These are phyloP conservation scores for Telfairia occidentalis DNA, from an alignment of 331 rosid species.

Conservation along the genomic window DNA sequence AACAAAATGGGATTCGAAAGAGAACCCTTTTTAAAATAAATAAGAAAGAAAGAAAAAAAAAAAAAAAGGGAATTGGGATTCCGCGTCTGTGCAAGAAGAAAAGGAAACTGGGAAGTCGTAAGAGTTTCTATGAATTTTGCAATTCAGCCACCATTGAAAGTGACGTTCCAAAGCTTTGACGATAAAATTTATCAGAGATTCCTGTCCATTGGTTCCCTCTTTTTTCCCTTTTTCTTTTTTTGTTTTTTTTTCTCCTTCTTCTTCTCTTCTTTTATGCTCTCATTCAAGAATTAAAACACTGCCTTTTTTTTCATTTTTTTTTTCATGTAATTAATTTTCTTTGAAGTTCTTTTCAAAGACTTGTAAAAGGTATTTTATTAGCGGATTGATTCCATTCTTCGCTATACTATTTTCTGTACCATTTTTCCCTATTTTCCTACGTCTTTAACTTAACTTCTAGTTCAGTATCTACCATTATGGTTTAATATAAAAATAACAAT, in stretches of 20 bases:
- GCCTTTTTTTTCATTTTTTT: neutral
- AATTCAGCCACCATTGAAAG: neutral
- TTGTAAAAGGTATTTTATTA: neutral
- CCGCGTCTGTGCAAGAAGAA: neutral
- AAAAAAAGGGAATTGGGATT: neutral
- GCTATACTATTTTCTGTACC: neutral
- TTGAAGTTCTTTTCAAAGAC: neutral
- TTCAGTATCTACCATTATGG: too few species aligned
- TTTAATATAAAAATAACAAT: too few species aligned
- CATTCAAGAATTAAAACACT: neutral
- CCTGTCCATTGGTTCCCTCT: slow-evolving; percentile 8
- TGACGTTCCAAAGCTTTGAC: slow-evolving; percentile 11
- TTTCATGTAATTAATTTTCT: neutral
- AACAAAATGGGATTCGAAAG: neutral
- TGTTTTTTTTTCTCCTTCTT: neutral
- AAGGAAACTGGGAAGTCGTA: neutral
- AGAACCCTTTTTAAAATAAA: neutral
- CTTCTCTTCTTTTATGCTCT: neutral
- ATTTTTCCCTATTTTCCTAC: too few species aligned
- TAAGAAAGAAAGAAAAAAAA: too few species aligned
- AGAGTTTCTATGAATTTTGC: neutral
- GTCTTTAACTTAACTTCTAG: too few species aligned
- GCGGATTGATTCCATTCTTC: neutral
- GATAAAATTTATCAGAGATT: neutral
- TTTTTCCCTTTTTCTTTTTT: neutral